Conservation (phyloP, 352 stramenopile species). For the Globisporangium lucens region DNA sequence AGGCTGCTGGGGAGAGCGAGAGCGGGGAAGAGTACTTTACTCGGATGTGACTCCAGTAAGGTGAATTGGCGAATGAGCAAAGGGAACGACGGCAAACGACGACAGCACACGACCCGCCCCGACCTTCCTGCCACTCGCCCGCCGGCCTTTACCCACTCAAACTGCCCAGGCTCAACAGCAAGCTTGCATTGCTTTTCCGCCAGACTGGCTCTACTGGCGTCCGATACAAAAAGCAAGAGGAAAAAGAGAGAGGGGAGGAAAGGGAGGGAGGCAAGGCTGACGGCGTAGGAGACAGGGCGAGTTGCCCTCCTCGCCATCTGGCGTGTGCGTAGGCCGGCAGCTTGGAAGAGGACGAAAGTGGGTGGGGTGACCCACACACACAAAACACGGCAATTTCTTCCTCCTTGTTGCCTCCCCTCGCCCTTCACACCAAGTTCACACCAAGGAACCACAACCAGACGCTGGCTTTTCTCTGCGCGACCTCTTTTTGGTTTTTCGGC, state of each 20-base stretch:
- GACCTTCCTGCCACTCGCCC: neutral
- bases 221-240: neutral
- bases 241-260: neutral
- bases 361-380: neutral
- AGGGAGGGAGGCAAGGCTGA: neutral
- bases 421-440: neutral
- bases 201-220: neutral
- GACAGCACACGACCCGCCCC: neutral
- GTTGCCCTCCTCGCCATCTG: conserved; percentile 2
- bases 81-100: conserved; percentile 8
- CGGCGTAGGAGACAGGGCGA: neutral
- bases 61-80: conserved; percentile 28
- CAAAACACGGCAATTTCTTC: neutral
- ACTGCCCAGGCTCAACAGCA: neutral
- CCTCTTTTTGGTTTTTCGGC: neutral
- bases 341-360: neutral
- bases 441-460: neutral
- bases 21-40: conserved; percentile 21
- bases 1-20: neutral
- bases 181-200: neutral
- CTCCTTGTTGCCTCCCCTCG: neutral
- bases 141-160: neutral
- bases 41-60: conserved; percentile 21
- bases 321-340: neutral
- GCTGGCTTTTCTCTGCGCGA: neutral